Base-by-base conservation (phyloP, 306 rosid genomes). In the Biancaea sappan region DNA sequence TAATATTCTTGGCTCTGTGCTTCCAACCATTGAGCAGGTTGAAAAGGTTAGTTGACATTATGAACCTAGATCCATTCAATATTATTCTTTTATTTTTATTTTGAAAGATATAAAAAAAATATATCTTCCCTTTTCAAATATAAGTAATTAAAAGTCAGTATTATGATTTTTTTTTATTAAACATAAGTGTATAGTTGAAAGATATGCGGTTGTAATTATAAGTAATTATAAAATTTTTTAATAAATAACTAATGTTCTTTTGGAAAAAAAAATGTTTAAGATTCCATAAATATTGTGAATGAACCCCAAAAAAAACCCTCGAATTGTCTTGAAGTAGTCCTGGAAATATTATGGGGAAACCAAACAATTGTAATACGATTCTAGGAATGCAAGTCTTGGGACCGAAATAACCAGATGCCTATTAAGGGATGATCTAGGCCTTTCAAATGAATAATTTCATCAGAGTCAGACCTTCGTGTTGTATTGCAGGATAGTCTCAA, bases 401-500 rank as follows among this genome's bases (percentile, higher is more conserved):
- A 40, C 8, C 1, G 46, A 40, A 11, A 38, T 4, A 1, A 28
- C 14, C 21, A n/a, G 18, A 31, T 31, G 24, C 3, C 65, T 3
- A 12, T 6, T 13, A 21, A 13, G 35, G 24, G 24, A 67, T 12
- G 24, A 26, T n/a, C n/a, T 40, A 12, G 22, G 22, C 29, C 9
- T 65, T 40, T 43, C 37, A 65, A 41, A 65, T 13, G 71, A 65
- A 65, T 25, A 65, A 13, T 65, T 65, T 22, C 37, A 25, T 16
- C 37, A 6, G 61, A 56, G 71, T 13, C 10, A 32, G 9, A 34
- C 35, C 72, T 66, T 50, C 25, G 21, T 3, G 41, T 46, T n/a
- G 57, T 41, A 2, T 66, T 77, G 72, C 64, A 24, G 47, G 60
- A 54, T 51, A 22, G 54, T 73, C 61, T 62, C 41, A 43, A 26